These are phyloP conservation scores for Euphrasia arctica DNA, from an alignment of 305 asterid species.

Conservation along the genomic window DNA sequence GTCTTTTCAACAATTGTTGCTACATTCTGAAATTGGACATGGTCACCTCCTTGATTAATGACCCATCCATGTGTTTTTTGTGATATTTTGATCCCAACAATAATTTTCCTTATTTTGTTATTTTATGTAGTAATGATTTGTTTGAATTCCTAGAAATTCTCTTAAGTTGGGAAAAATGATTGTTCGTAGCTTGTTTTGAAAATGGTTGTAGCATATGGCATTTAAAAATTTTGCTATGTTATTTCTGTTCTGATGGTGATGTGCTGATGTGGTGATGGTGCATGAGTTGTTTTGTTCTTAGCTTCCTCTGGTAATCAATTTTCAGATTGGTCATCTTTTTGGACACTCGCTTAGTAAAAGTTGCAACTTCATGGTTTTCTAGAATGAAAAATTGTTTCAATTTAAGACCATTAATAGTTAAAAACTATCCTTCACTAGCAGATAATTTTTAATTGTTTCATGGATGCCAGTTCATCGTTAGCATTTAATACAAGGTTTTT, in stretches of 20 bases:
- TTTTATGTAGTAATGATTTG: neutral
- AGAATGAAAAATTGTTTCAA: neutral
- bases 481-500: neutral
- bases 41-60: conserved; percentile 6
- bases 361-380: conserved; percentile 12
- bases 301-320: conserved; percentile 6
- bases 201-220: neutral
- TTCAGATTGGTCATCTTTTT: conserved; percentile 18
- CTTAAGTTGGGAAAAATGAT: neutral
- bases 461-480: conserved; percentile 18
- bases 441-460: neutral
- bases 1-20: conserved; percentile 5
- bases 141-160: conserved; percentile 3
- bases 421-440: conserved; percentile 5
- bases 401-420: conserved; percentile 20
- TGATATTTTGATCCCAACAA: neutral
- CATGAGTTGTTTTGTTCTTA: conserved; percentile 16
- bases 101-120: neutral
- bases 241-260: conserved; percentile 2
- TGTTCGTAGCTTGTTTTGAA: conserved; percentile 2
- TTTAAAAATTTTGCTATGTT: conserved; percentile 12
- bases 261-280: conserved; percentile 1
- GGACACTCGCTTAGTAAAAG: conserved; percentile 14
- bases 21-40: conserved; percentile 2
- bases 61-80: neutral